Base-by-base conservation (phyloP, 768 basidiomycete genomes). In the Suillus weaverae region DNA sequence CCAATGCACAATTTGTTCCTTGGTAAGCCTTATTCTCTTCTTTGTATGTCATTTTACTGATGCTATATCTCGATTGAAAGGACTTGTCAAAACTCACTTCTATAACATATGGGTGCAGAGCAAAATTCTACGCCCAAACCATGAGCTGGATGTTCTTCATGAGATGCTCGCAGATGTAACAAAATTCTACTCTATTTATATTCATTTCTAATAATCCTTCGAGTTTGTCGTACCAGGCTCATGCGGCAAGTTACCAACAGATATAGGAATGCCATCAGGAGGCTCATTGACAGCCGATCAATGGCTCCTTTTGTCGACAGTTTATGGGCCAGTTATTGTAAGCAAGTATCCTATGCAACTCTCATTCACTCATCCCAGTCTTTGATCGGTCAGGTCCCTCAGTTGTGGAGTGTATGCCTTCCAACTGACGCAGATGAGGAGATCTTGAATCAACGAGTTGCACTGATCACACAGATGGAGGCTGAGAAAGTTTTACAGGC, bases 1-100 rank as follows among this genome's bases (percentile, higher is more conserved):
- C 77, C 73, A 0, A 77, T 78, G 77, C 73, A 78, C 57, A 77
- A 74, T 36, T 53, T 78, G 2, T 71, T 76, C n/a, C 69, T 75
- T 5, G 73, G 76, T 70, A 51, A n/a, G 30, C 61, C 35, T n/a
- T 39, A 22, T 46, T 22, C 3, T 43, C 18, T 46, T 8, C 1
- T 46, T 9, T n/a, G 20, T 2, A 50, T 13, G 22, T 48, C 3
- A 60, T 36, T 32, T 14, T 13, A 3, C 32, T 67, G 44, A 60
- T 20, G 9, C 32, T 39, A 14, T 56, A 13, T 13, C 36, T 6
- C 10, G 26, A 11, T n/a, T 4, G 9, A 30, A 20, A 72, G 71
- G 72, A 22, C 51, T 71, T 18, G 67, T 73, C 10, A 73, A 73
- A 60, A 71, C 71, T 2, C 72, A 73, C 59, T 70, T 73, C 53